A percentile compares a stretch with the other conserved stretches of the same genome.
Conservation (phyloP, 2,329 filamentous ascomycete genomes). For the Trichoderma sp. region DNA sequence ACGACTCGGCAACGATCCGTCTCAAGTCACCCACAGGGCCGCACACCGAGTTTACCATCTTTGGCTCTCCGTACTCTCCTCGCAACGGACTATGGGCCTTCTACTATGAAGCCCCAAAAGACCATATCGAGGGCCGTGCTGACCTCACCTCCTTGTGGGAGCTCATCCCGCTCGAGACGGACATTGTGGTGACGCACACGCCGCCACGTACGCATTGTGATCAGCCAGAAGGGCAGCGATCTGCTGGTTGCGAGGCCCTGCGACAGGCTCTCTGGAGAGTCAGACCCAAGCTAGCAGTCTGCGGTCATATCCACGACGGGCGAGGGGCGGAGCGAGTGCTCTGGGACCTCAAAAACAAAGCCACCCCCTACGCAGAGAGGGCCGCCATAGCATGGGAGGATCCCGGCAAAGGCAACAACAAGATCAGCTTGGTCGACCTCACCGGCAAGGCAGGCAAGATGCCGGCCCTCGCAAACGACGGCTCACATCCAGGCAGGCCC, state of each 20-base stretch:
- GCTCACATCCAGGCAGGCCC: slow-evolving; percentile 29
- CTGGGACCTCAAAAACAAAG: slow-evolving; percentile 51
- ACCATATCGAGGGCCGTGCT: slow-evolving; percentile 20
- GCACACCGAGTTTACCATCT: slow-evolving; percentile 60
- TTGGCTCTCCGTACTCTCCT: slow-evolving; percentile 68
- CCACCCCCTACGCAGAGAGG: slow-evolving; percentile 45
- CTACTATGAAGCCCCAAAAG: slow-evolving; percentile 47
- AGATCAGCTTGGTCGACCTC: slow-evolving; percentile 62
- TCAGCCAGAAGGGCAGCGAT: slow-evolving; percentile 36
- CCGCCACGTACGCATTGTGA: slow-evolving; percentile 62
- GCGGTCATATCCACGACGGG: slow-evolving; percentile 69
- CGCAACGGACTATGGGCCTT: slow-evolving; percentile 62
- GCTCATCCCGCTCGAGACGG: slow-evolving; percentile 56
- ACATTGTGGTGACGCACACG: slow-evolving; percentile 70
- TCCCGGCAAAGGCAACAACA: slow-evolving; percentile 52
- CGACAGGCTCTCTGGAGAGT: slow-evolving; percentile 56
- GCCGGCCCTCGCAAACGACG: slow-evolving; percentile 46
- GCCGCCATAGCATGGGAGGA: slow-evolving; percentile 54
- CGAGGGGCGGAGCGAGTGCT: slow-evolving; percentile 60
- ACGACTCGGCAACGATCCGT: slow-evolving; percentile 52
- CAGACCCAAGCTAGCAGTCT: slow-evolving; percentile 63
- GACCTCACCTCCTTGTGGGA: slow-evolving; percentile 52
- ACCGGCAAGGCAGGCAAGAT: slow-evolving; percentile 40
- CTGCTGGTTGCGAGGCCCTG: slow-evolving; percentile 60
- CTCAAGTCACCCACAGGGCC: slow-evolving; percentile 55